A percentile compares a stretch with the other conserved stretches of the same genome.
Evolutionary conservation across 768 basidiomycete genomes (phyloP).

Genomic region (Agaricus bisporus): DNA sequence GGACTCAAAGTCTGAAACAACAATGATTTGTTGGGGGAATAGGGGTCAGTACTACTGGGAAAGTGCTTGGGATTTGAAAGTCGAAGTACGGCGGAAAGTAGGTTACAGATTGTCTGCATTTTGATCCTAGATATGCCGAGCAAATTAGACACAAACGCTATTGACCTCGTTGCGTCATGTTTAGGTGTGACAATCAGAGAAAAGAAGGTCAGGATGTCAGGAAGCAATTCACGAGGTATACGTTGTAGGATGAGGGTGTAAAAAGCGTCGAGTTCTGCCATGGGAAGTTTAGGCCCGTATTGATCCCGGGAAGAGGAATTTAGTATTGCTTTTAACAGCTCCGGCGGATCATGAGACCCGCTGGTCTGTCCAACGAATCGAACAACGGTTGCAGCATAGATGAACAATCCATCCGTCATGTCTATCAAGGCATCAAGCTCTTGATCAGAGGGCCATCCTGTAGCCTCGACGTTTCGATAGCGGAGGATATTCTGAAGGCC

Average conservation of each 20-base stretch:
- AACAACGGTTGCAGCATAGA: constrained; percentile 21
- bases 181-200: neutral
- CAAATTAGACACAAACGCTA: neutral
- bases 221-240: neutral
- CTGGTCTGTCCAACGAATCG: constrained; percentile 15
- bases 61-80: too few relatives aligned
- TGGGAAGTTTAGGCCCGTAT: neutral
- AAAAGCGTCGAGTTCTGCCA: constrained; percentile 13
- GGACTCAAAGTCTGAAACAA: neutral
- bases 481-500: constrained; percentile 1
- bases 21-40: neutral
- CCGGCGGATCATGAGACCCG: constrained; percentile 2
- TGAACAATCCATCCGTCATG: constrained; percentile 19
- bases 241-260: constrained; percentile 11
- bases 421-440: constrained; percentile 12
- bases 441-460: constrained; percentile 10
- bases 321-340: constrained; percentile 13
- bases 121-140: neutral
- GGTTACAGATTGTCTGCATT: neutral
- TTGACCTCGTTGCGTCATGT: neutral
- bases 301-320: neutral
- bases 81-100: neutral
- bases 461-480: neutral
- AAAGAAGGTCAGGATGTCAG: neutral
- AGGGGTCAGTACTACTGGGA: too few relatives aligned